Evolutionary conservation across 1,139 yeast species (phyloP).

Genomic region (Ashbya aceris): DNA sequence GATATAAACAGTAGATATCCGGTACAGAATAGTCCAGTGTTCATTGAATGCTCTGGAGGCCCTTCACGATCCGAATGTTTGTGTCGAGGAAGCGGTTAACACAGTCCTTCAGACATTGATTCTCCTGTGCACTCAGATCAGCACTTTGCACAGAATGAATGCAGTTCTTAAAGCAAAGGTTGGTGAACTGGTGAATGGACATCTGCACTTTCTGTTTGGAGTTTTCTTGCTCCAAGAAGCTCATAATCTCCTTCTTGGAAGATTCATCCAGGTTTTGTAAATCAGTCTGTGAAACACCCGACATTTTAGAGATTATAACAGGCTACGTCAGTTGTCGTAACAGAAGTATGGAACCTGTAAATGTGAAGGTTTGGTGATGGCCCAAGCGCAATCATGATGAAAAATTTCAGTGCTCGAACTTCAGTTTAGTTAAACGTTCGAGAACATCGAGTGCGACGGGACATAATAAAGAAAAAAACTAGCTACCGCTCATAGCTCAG

Average conservation of each 20-base stretch:
- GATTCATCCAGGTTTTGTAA: constrained; percentile 58
- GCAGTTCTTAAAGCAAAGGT: constrained; percentile 85
- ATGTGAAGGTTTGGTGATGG: too few relatives aligned
- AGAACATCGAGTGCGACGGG: too few relatives aligned
- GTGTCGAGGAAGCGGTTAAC: constrained; percentile 81
- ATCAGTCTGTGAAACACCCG: constrained; percentile 50
- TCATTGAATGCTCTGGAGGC: constrained; percentile 29
- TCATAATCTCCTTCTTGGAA: constrained; percentile 64
- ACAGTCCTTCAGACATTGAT: constrained; percentile 68
- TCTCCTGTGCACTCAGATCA: constrained; percentile 50
- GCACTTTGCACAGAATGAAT: constrained; percentile 47
- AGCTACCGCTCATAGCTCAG: too few relatives aligned
- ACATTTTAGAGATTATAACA: constrained; percentile 32
- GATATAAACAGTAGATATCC: too few relatives aligned
- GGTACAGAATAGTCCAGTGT: background rate
- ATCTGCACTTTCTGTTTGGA: constrained; percentile 82
- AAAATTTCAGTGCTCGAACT: too few relatives aligned
- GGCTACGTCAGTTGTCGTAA: background rate
- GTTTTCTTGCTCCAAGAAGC: constrained; percentile 73
- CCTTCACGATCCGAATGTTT: constrained; percentile 72
- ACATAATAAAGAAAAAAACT: too few relatives aligned
- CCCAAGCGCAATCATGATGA: too few relatives aligned
- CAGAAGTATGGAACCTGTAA: background rate
- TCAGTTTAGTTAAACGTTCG: too few relatives aligned
- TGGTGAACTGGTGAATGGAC: constrained; percentile 79